phyloP scores from a whole-genome alignment of 768 basidiomycete genomes.

The Lentinula boryana region DNA sequence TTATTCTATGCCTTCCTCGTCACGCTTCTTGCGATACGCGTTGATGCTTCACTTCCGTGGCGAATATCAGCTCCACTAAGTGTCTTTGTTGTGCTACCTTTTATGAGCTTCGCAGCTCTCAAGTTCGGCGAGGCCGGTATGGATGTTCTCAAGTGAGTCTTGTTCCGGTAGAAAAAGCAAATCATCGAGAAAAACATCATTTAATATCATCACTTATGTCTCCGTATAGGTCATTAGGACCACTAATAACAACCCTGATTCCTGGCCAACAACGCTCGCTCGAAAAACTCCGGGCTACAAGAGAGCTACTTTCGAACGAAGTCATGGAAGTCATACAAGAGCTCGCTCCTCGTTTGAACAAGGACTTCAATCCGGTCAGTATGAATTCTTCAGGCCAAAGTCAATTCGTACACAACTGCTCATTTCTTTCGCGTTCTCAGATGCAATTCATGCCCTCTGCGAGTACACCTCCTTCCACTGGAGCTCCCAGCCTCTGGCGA shows the following conservation, averaged over 20 bases:
- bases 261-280: constrained; percentile 85
- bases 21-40: constrained; percentile 64
- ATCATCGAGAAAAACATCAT: too few species aligned
- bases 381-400: background rate
- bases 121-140: constrained; percentile 98
- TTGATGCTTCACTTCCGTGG: constrained; percentile 55
- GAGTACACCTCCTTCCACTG: constrained; percentile 73
- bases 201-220: background rate
- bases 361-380: constrained; percentile 74
- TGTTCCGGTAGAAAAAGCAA: too few species aligned
- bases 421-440: constrained; percentile 25
- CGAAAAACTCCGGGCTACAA: constrained; percentile 65
- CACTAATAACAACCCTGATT: constrained; percentile 78
- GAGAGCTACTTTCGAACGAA: constrained; percentile 75
- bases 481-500: constrained; percentile 68
- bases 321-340: constrained; percentile 80
- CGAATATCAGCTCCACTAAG: constrained; percentile 71
- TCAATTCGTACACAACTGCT: background rate
- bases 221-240: constrained; percentile 70
- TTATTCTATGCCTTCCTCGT: constrained; percentile 76
- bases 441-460: constrained; percentile 82
- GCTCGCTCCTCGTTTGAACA: constrained; percentile 81
- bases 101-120: constrained; percentile 87
- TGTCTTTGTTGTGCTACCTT: constrained; percentile 67
- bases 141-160: constrained; percentile 90